Evolutionary conservation across 768 basidiomycete genomes (phyloP), one percentile per base, ranked within the genome.

Genomic region (Leccinum rimulosum): DNA sequence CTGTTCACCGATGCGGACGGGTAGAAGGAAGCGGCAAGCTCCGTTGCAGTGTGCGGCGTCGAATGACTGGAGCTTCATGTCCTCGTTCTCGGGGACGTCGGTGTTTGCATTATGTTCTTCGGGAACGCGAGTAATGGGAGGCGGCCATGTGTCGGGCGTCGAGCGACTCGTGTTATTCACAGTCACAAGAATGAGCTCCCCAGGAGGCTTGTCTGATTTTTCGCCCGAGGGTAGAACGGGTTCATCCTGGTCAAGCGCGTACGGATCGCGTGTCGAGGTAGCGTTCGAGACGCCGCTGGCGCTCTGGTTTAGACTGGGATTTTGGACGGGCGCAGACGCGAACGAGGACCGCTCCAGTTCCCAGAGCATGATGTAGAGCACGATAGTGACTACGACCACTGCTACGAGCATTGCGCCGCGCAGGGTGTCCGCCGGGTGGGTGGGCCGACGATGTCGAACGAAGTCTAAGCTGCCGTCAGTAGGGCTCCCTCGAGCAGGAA

Each of bases 1-100:
- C 61, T 84, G 84, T 69, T 85, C 86, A 15, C 75, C 75, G 30
- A 85, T 73, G 6, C 78, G 77, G 11, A 80, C 66, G 0, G 82
- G 80, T 43, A 85, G 72, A 49, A 85, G 75, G 63, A 82, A 81
- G 7, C 76, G 75, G 56, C 79, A 82, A 1, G 73, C 50, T 11
- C 55, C 56, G 12, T 52, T 50, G 55, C 74, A 73, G 61, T 68
- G 59, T 17, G 61, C 57, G 6, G 52, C 31, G 30, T 74, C 67
- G 48, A 71, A 58, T 15, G 58, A 45, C 15, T 59, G 54, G 3
- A 35, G 45, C 0, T 54, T n/a, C 19, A 25, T n/a, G 36, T 48
- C 22, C 4, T 55, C 58, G 6, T 30, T 36, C 33, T 30, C 0
- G 54, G 0, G 55, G 19, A 48, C 54, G 12, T 49, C 52, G 2